Conservation (phyloP, 2,329 filamentous ascomycete species). For the Diplodia sapinea region DNA sequence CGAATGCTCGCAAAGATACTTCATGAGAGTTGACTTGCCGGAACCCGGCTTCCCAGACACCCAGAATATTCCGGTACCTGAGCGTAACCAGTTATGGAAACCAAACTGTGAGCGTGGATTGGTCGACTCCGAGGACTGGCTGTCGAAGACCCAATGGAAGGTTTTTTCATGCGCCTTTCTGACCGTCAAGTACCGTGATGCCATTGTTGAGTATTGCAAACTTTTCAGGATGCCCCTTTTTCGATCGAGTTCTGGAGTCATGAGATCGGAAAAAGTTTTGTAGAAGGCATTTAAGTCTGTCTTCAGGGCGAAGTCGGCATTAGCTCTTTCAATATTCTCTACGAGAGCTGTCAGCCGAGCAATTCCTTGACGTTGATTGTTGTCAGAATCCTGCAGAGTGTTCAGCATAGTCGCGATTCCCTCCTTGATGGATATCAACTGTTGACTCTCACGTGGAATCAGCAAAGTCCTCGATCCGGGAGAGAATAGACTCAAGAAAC, state of each 20-base stretch:
- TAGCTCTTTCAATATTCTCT: background rate
- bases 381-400: background rate
- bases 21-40: constrained; percentile 1
- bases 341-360: too few relatives aligned
- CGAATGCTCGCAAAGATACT: background rate
- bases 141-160: background rate
- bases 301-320: background rate
- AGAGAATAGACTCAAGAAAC: too few relatives aligned
- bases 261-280: background rate
- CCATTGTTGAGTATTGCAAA: background rate
- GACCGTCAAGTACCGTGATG: background rate
- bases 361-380: too few relatives aligned
- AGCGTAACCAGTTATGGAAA: background rate
- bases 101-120: background rate
- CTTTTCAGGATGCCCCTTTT: background rate
- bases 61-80: background rate
- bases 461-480: too few relatives aligned
- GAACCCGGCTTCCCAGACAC: background rate
- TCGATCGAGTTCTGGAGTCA: background rate
- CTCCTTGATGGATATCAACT: too few relatives aligned
- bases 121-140: rapidly evolving
- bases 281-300: too few relatives aligned
- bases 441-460: too few relatives aligned
- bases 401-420: background rate
- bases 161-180: background rate